phyloP scores from a whole-genome alignment of 352 stramenopile species.

The Phytophthora multivora region DNA sequence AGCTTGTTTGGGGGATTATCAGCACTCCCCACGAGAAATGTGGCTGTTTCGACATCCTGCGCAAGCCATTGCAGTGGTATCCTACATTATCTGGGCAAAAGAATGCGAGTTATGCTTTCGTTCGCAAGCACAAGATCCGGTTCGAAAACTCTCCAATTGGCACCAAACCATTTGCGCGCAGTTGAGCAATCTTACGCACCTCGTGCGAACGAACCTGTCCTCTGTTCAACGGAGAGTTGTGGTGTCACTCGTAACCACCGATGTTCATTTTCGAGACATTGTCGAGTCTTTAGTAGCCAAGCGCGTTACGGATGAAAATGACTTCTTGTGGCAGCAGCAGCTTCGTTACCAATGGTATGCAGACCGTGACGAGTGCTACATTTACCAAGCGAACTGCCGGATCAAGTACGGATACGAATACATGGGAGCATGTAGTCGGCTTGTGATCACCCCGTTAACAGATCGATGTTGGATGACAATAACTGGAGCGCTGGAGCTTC shows the following conservation, averaged over 20 bases:
- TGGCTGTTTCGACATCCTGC: conserved; percentile 91
- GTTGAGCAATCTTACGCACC: conserved; percentile 63
- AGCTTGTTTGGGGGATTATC: conserved; percentile 86
- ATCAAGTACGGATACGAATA: conserved; percentile 93
- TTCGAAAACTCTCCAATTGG: conserved; percentile 61
- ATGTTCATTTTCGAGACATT: conserved; percentile 82
- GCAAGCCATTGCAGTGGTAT: conserved; percentile 90
- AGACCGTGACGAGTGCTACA: conserved; percentile 65
- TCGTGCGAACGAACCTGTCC: conserved; percentile 67
- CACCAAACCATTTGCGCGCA: conserved; percentile 73
- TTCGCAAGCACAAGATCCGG: conserved; percentile 53
- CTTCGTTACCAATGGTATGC: conserved; percentile 77
- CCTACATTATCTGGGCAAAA: conserved; percentile 86
- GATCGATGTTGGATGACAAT: conserved; percentile 95
- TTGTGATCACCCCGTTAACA: conserved; percentile 94
- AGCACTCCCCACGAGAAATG: conserved; percentile 71
- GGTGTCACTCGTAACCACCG: conserved; percentile 74
- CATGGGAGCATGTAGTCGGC: conserved; percentile 87
- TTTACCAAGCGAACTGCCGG: conserved; percentile 66
- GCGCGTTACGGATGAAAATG: conserved; percentile 45
- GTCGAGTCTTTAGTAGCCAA: conserved; percentile 66
- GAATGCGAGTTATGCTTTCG: conserved; percentile 74
- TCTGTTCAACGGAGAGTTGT: conserved; percentile 60
- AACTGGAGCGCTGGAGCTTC: conserved; percentile 87
- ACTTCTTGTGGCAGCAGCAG: conserved; percentile 83